Evolutionary conservation across 208 protist species (phyloP).

Genomic region (Leishmania major): DNA sequence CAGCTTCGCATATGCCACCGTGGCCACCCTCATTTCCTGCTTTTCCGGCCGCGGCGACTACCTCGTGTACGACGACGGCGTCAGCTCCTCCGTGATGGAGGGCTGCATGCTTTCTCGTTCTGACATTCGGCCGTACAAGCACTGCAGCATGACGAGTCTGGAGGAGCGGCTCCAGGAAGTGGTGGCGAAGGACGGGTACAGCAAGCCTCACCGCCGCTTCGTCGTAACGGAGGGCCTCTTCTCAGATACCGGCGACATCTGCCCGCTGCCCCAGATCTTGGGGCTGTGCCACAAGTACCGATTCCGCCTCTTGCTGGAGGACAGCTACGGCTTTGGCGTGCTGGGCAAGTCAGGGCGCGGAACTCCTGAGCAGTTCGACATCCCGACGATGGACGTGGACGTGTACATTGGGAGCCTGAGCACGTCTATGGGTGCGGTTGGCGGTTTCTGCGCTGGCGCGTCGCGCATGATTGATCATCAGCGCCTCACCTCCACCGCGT

Average conservation of each 20-base stretch:
- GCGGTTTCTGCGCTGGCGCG: constrained; percentile 95
- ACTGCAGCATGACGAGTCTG: constrained; percentile 96
- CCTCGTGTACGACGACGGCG: constrained; percentile 91
- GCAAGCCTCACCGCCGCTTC: constrained; percentile 88
- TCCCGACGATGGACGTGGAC: constrained; percentile 81
- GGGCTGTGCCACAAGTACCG: constrained; percentile 94
- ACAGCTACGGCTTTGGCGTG: constrained; percentile 95
- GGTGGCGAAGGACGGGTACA: constrained; percentile 52
- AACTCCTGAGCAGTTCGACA: constrained; percentile 93
- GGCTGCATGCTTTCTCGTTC: constrained; percentile 91
- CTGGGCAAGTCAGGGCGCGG: constrained; percentile 95
- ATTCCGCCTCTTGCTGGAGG: constrained; percentile 97
- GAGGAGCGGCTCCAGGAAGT: constrained; percentile 82
- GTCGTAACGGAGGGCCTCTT: constrained; percentile 97
- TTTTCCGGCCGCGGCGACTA: constrained; percentile 93
- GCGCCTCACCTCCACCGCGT: constrained; percentile 91
- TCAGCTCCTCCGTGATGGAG: constrained; percentile 83
- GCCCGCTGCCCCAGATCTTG: constrained; percentile 87
- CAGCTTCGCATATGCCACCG: constrained; percentile 95
- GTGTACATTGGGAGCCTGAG: constrained; percentile 91
- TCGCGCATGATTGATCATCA: constrained; percentile 94
- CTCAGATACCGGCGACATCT: constrained; percentile 88
- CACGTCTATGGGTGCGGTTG: constrained; percentile 88
- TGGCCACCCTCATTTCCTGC: constrained; percentile 96
- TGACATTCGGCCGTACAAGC: constrained; percentile 87